Conservation (phyloP, 495 filamentous ascomycete species). For the Aspergillus conjunctus region DNA sequence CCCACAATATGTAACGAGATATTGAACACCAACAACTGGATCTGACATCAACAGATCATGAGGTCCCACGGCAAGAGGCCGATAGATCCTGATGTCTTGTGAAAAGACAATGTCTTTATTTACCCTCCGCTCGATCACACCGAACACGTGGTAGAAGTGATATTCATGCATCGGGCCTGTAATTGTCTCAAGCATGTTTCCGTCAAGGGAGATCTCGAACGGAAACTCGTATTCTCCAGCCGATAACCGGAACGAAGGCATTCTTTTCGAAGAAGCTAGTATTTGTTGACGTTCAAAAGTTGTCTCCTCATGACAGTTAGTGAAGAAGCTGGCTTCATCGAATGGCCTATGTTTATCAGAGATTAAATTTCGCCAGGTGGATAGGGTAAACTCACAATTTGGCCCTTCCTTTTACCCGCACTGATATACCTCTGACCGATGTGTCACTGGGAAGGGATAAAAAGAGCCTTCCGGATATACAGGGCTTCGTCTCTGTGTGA, state of each 20-base stretch:
- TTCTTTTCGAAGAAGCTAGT: conserved; percentile 24
- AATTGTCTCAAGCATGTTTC: conserved; percentile 21
- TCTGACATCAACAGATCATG: conserved; percentile 1
- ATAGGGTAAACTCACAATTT: conserved; percentile 21
- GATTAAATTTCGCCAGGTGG: not conserved
- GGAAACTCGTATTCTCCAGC: conserved; percentile 31
- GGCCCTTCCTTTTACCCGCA: conserved; percentile 21
- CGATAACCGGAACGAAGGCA: conserved; percentile 26
- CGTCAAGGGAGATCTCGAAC: conserved; percentile 26
- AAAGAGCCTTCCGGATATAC: conserved; percentile 20
- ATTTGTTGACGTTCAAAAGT: conserved; percentile 22
- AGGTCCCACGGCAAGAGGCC: not conserved
- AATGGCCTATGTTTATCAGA: conserved; percentile 10
- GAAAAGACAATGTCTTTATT: conserved; percentile 23
- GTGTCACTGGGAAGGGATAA: conserved; percentile 14
- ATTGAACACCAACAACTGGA: not conserved
- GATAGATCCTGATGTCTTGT: conserved; percentile 15
- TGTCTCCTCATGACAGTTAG: conserved; percentile 13
- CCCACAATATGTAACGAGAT: not conserved
- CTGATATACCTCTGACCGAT: conserved; percentile 23
- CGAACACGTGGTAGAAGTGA: conserved; percentile 29
- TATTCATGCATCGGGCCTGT: conserved; percentile 24
- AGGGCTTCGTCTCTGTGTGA: conserved; percentile 4
- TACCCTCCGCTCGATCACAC: conserved; percentile 20
- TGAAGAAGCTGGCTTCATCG: conserved; percentile 6